Evolutionary conservation across 1,284 basidiomycete genomes (phyloP).

Genomic region (Austroboletus olivaceoglutinosus): DNA sequence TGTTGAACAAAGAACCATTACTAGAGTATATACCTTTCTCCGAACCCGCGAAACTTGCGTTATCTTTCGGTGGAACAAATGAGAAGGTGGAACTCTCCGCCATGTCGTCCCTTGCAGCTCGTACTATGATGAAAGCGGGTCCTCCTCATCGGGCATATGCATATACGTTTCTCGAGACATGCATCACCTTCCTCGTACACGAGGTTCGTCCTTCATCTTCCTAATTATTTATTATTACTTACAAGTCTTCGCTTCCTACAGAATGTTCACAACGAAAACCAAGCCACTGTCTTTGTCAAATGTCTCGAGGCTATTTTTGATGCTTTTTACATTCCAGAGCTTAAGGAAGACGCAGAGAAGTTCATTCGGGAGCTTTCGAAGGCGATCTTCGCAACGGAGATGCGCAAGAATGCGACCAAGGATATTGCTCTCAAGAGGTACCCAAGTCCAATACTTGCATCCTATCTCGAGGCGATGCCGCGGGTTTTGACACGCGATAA

Average conservation of each 20-base stretch:
- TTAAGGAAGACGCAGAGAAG: constrained; percentile 65
- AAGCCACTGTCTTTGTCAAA: constrained; percentile 70
- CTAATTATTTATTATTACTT: not conserved
- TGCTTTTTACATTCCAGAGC: constrained; percentile 68
- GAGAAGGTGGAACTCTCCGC: constrained; percentile 73
- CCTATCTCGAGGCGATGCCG: constrained; percentile 77
- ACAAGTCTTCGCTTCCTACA: constrained; percentile 31
- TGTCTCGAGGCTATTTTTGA: constrained; percentile 81
- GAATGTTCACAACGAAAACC: constrained; percentile 73
- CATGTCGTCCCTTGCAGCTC: constrained; percentile 69
- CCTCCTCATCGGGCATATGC: constrained; percentile 63
- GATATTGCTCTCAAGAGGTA: constrained; percentile 55
- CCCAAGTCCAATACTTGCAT: constrained; percentile 61
- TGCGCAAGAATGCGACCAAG: constrained; percentile 54
- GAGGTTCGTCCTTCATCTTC: constrained; percentile 50
- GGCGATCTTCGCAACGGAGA: constrained; percentile 66
- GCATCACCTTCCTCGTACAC: constrained; percentile 70
- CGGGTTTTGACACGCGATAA: constrained; percentile 68
- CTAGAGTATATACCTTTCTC: constrained; percentile 73
- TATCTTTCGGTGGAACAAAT: constrained; percentile 75
- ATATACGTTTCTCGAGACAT: constrained; percentile 77
- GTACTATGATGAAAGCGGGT: constrained; percentile 57
- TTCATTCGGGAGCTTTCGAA: constrained; percentile 69
- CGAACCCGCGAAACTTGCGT: constrained; percentile 63
- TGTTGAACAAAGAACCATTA: constrained; percentile 80